These are phyloP conservation scores for Murraya koenigii DNA, from an alignment of 345 rosid species.

Conservation along the genomic window DNA sequence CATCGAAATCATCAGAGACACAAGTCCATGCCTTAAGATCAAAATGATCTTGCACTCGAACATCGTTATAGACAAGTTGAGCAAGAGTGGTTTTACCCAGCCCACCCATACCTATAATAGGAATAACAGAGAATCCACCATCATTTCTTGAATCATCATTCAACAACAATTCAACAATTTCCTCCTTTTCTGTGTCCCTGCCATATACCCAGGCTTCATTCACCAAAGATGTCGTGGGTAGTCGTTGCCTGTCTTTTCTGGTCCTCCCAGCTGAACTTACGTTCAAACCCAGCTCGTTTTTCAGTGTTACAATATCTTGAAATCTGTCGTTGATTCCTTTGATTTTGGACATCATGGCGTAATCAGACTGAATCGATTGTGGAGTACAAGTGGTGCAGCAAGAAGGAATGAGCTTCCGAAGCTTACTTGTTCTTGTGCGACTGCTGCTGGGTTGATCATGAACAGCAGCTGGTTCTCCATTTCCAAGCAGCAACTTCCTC, in stretches of 20 bases:
- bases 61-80: slow-evolving; percentile 14
- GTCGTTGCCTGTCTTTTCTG: background rate
- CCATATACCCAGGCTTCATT: slow-evolving; percentile 13
- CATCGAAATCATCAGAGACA: slow-evolving; percentile 4
- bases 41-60: background rate
- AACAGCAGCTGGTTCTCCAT: background rate
- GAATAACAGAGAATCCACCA: slow-evolving; percentile 2
- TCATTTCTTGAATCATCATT: background rate
- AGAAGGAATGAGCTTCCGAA: background rate
- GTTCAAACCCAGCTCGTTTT: background rate
- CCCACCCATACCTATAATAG: slow-evolving; percentile 23
- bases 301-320: background rate
- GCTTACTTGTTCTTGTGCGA: background rate
- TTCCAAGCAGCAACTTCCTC: background rate
- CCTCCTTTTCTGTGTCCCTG: slow-evolving; percentile 17
- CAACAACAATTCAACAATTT: background rate
- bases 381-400: background rate
- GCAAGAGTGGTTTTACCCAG: slow-evolving; percentile 25
- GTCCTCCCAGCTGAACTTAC: background rate
- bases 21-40: slow-evolving; percentile 12
- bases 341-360: background rate
- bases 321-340: background rate
- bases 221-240: background rate
- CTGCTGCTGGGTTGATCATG: background rate
- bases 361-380: background rate